phyloP scores from a whole-genome alignment of 306 rosid species.

The Hippophae rhamnoides region DNA sequence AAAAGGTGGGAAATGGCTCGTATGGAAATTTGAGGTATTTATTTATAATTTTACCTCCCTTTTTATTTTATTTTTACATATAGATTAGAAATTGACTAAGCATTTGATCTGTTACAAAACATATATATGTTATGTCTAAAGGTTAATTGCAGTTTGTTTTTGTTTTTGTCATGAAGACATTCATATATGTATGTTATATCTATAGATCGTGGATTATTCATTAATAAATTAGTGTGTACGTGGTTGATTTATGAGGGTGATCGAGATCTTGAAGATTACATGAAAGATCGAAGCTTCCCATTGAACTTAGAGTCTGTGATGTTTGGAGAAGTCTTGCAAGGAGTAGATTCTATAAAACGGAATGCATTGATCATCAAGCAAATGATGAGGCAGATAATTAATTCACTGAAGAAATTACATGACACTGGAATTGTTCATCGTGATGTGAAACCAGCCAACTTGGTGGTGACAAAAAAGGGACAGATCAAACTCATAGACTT shows the following conservation, averaged over 20 bases:
- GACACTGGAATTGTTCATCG: slow-evolving; percentile 64
- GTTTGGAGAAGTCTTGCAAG: slow-evolving; percentile 85
- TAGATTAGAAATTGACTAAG: too few species aligned
- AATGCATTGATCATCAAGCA: slow-evolving; percentile 89
- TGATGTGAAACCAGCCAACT: slow-evolving; percentile 60
- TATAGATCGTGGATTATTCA: too few species aligned
- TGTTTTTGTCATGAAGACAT: neutral
- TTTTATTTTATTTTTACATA: neutral
- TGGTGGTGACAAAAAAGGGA: slow-evolving; percentile 58
- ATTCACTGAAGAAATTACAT: slow-evolving; percentile 82
- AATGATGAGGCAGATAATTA: slow-evolving; percentile 82
- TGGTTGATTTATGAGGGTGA: slow-evolving; percentile 53
- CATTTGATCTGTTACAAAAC: too few species aligned
- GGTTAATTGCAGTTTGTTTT: too few species aligned
- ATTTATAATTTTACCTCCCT: neutral
- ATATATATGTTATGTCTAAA: too few species aligned
- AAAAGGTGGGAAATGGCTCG: slow-evolving; percentile 94
- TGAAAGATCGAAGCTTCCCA: slow-evolving; percentile 72
- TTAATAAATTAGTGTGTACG: slow-evolving; percentile 7
- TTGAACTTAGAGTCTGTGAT: slow-evolving; percentile 72
- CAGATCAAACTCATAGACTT: slow-evolving; percentile 54
- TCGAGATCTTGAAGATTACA: slow-evolving; percentile 72
- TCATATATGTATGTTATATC: neutral
- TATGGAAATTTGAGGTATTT: slow-evolving; percentile 95
- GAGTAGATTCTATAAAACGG: slow-evolving; percentile 54